phyloP scores from a whole-genome alignment of 2,329 filamentous ascomycete species.

The Septoria linicola region DNA sequence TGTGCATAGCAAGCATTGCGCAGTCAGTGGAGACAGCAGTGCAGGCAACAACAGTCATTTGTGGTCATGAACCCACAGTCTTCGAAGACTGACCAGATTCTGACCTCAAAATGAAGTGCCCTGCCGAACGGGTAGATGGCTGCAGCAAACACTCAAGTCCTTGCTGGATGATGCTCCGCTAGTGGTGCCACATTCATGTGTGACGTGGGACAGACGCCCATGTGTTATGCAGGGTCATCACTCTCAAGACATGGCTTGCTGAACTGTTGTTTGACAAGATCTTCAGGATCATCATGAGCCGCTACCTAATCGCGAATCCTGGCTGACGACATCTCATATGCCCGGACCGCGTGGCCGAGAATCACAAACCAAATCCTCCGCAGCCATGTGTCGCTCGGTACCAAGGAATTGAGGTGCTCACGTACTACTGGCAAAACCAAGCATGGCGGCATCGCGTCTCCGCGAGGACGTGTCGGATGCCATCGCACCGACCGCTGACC shows the following conservation, averaged over 20 bases:
- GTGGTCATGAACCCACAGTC: too few species aligned
- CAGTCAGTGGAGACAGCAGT: too few species aligned
- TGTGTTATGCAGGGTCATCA: slow-evolving; percentile 4
- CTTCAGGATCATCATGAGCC: background rate
- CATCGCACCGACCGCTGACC: background rate
- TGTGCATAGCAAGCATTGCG: too few species aligned
- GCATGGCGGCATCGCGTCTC: background rate
- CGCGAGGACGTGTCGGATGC: slow-evolving; percentile 4
- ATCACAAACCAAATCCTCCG: slow-evolving; percentile 8
- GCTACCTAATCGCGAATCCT: background rate
- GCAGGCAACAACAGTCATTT: too few species aligned
- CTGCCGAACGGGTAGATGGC: background rate
- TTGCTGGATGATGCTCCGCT: background rate
- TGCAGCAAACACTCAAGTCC: background rate
- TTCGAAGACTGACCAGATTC: background rate
- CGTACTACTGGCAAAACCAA: background rate
- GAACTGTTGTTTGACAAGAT: background rate
- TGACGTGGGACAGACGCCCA: slow-evolving; percentile 3
- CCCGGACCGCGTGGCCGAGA: slow-evolving; percentile 4
- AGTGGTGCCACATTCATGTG: slow-evolving; percentile 1
- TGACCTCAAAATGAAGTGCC: background rate
- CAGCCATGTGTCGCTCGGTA: slow-evolving; percentile 11
- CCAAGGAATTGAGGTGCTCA: background rate
- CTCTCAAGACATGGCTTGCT: slow-evolving; percentile 3
- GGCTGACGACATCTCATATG: slow-evolving; percentile 10